These are phyloP conservation scores for Physcomitrium patens DNA, from an alignment of 225 moss, liverwort and hornwort species.

Conservation along the genomic window DNA sequence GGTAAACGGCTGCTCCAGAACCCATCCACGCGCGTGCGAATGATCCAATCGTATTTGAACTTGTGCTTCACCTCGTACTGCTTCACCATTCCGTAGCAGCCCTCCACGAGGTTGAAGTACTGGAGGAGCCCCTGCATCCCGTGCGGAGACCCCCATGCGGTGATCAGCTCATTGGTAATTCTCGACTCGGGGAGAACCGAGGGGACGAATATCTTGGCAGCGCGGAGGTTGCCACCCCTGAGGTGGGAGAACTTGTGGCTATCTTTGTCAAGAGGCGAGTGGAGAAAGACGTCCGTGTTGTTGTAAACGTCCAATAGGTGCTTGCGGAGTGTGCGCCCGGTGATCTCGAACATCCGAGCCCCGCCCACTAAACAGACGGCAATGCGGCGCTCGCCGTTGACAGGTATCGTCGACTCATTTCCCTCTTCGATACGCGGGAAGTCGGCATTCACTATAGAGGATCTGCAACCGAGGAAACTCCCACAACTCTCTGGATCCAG, in stretches of 20 bases:
- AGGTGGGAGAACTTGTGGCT: conserved; percentile 70
- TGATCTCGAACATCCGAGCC: conserved; percentile 82
- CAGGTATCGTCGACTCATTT: not conserved
- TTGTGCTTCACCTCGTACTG: conserved; percentile 60
- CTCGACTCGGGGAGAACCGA: conserved; percentile 33
- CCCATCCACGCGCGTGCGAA: conserved; percentile 82
- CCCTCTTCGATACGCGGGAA: too few relatives aligned
- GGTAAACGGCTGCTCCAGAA: conserved; percentile 66
- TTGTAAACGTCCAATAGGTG: conserved; percentile 63
- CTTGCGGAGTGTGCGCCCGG: conserved; percentile 62
- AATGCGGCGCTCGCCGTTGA: conserved; percentile 49
- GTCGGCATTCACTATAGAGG: too few relatives aligned
- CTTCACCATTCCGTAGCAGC: conserved; percentile 73
- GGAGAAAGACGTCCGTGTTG: conserved; percentile 75
- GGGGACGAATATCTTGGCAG: conserved; percentile 63
- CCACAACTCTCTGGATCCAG: conserved; percentile 24
- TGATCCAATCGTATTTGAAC: conserved; percentile 80
- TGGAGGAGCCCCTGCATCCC: conserved; percentile 90
- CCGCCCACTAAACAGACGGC: conserved; percentile 93
- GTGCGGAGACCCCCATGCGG: conserved; percentile 60
- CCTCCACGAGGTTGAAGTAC: conserved; percentile 92
- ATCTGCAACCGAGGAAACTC: conserved; percentile 28
- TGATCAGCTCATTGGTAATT: conserved; percentile 44
- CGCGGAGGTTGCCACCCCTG: conserved; percentile 63
- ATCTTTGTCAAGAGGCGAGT: conserved; percentile 67